phyloP scores from a whole-genome alignment of 345 rosid species.

The Raphanus sativus region DNA sequence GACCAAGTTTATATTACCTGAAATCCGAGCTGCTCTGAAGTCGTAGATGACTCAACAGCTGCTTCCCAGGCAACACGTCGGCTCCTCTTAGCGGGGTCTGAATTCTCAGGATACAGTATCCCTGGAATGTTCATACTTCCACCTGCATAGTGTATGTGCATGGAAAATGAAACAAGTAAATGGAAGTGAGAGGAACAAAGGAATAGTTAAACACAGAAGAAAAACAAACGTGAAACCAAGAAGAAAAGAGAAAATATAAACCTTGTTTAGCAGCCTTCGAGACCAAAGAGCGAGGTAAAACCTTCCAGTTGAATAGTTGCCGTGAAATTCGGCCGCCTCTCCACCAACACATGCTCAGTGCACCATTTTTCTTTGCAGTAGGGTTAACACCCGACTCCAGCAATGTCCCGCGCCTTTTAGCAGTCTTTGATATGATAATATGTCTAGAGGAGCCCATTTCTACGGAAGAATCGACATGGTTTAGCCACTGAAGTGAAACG shows the following conservation, averaged over 20 bases:
- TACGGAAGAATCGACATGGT: constrained; percentile 63
- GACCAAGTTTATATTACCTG: constrained; percentile 50
- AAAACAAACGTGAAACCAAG: neutral
- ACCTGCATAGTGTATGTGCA: constrained; percentile 61
- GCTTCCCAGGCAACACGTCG: constrained; percentile 80
- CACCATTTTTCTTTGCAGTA: constrained; percentile 55
- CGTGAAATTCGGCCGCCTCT: constrained; percentile 91
- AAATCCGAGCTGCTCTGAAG: constrained; percentile 77
- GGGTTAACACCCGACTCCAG: constrained; percentile 54
- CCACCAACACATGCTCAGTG: constrained; percentile 82
- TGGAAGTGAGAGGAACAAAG: constrained; percentile 28
- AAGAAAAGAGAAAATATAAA: constrained; percentile 40
- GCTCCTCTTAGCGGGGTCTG: constrained; percentile 86
- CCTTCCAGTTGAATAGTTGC: constrained; percentile 81
- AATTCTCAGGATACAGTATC: constrained; percentile 78
- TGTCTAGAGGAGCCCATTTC: constrained; percentile 78
- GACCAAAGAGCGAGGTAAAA: constrained; percentile 58
- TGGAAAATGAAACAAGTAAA: constrained; percentile 30
- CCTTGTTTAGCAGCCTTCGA: constrained; percentile 96
- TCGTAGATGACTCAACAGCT: constrained; percentile 82
- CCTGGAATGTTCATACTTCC: constrained; percentile 74
- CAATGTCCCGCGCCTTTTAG: constrained; percentile 55
- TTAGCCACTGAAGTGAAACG: constrained; percentile 74
- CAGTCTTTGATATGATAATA: constrained; percentile 52
- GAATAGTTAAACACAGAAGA: neutral